Percentiles rank a stretch among this genome's conserved stretches.
Conservation (phyloP, 768 basidiomycete genomes). For the Paxillus rubicundulus region DNA sequence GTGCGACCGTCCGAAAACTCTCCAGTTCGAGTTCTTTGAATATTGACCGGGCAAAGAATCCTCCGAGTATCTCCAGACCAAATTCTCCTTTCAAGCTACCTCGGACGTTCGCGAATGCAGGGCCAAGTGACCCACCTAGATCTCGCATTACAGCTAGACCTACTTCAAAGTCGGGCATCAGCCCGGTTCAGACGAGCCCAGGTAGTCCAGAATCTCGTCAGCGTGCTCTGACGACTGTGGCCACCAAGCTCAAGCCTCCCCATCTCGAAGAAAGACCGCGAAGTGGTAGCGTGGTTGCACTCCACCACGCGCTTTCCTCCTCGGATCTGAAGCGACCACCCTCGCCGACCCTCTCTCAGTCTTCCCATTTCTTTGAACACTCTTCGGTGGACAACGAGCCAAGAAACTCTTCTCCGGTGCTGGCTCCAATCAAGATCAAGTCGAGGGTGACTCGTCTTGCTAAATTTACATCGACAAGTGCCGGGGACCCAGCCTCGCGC, state of each 20-base stretch:
- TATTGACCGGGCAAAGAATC: conserved; percentile 15
- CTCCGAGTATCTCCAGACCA: conserved; percentile 42
- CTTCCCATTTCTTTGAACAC: conserved; percentile 16
- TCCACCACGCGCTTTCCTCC: conserved; percentile 27
- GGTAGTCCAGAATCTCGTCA: conserved; percentile 29
- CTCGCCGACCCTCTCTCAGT: conserved; percentile 13
- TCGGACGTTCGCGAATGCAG: conserved; percentile 33
- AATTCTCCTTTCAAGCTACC: conserved; percentile 38
- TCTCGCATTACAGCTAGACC: conserved; percentile 31
- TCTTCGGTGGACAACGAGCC: conserved; percentile 10
- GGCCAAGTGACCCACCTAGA: conserved; percentile 24
- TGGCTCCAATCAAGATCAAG: conserved; percentile 46
- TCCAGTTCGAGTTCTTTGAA: conserved; percentile 22
- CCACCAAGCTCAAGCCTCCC: conserved; percentile 25
- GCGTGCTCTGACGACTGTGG: conserved; percentile 26
- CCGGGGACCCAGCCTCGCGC: conserved; percentile 37
- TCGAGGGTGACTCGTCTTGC: conserved; percentile 58
- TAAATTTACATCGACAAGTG: conserved; percentile 25
- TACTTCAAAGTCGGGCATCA: conserved; percentile 21
- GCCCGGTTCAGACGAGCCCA: conserved; percentile 8
- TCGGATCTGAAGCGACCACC: conserved; percentile 16
- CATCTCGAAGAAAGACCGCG: conserved; percentile 33
- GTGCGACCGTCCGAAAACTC: conserved; percentile 38
- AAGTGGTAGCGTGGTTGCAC: conserved; percentile 26
- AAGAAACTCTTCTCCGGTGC: conserved; percentile 15